phyloP scores from a whole-genome alignment of 179 eudicot species.

The Carnegiea gigantea region DNA sequence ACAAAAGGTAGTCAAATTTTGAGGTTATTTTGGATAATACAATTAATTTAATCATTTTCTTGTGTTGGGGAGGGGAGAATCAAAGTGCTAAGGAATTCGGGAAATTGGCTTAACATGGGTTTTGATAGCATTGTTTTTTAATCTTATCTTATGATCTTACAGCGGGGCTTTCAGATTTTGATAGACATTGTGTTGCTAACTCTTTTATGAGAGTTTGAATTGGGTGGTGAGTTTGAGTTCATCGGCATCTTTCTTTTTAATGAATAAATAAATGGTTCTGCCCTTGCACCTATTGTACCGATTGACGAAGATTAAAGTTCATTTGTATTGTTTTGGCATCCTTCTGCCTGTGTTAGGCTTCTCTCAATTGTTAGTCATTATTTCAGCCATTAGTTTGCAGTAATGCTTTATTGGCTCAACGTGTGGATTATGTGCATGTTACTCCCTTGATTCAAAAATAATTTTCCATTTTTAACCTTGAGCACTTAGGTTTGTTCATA shows the following conservation, averaged over 20 bases:
- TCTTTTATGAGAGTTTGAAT: background rate
- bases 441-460: background rate
- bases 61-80: background rate
- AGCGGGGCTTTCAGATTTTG: conserved; percentile 6
- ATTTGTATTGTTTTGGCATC: background rate
- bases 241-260: background rate
- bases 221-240: background rate
- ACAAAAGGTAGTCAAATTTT: background rate
- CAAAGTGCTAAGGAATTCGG: background rate
- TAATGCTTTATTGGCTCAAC: background rate
- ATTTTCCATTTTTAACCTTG: background rate
- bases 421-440: background rate
- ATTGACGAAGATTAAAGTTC: conserved; percentile 1
- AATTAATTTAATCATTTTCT: background rate
- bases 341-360: background rate
- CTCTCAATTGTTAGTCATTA: background rate
- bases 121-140: background rate
- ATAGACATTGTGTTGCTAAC: conserved; percentile 3
- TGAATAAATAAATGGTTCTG: background rate
- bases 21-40: background rate
- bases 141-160: background rate
- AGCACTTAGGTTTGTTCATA: background rate
- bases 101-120: background rate
- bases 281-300: background rate
- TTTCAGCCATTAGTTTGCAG: background rate